Evolutionary conservation across 1,139 yeast genomes (phyloP).

Genomic region (Nakaseomyces glabratus): DNA sequence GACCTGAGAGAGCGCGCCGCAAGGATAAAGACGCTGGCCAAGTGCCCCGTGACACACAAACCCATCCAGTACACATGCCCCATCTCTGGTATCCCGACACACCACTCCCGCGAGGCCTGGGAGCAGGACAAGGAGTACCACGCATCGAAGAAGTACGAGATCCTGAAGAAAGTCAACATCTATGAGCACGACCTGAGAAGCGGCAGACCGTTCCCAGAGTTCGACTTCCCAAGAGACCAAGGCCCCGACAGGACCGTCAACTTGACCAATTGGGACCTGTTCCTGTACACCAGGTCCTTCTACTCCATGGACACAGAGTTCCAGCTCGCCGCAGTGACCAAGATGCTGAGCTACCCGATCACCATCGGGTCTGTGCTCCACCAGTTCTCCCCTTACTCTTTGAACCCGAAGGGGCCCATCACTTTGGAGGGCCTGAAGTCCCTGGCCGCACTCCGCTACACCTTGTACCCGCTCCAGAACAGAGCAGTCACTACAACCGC

Average conservation of each 20-base stretch:
- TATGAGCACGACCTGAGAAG: slow-evolving; percentile 92
- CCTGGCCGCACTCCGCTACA: slow-evolving; percentile 80
- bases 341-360: slow-evolving; percentile 85
- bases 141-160: slow-evolving; percentile 52
- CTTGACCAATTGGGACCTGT: slow-evolving; percentile 84
- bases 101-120: slow-evolving; percentile 87
- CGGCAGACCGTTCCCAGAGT: slow-evolving; percentile 90
- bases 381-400: slow-evolving; percentile 73
- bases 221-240: slow-evolving; percentile 80
- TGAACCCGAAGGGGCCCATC: slow-evolving; percentile 78
- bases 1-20: slow-evolving; percentile 90
- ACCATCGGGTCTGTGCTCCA: slow-evolving; percentile 81
- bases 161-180: slow-evolving; percentile 75
- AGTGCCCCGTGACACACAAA: slow-evolving; percentile 81
- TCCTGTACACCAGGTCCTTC: slow-evolving; percentile 84
- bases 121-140: slow-evolving; percentile 70
- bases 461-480: slow-evolving; percentile 65
- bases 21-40: slow-evolving; percentile 74
- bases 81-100: slow-evolving; percentile 90
- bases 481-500: slow-evolving; percentile 37
- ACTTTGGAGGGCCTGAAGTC: slow-evolving; percentile 90
- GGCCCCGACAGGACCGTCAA: slow-evolving; percentile 70
- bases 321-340: slow-evolving; percentile 90
- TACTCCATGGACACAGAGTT: slow-evolving; percentile 95
- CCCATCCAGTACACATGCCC: slow-evolving; percentile 87